Evolutionary conservation across 2,329 filamentous ascomycete genomes (phyloP), one percentile per base, ranked within the genome.

Genomic region (Mycosphaerella sp.): DNA sequence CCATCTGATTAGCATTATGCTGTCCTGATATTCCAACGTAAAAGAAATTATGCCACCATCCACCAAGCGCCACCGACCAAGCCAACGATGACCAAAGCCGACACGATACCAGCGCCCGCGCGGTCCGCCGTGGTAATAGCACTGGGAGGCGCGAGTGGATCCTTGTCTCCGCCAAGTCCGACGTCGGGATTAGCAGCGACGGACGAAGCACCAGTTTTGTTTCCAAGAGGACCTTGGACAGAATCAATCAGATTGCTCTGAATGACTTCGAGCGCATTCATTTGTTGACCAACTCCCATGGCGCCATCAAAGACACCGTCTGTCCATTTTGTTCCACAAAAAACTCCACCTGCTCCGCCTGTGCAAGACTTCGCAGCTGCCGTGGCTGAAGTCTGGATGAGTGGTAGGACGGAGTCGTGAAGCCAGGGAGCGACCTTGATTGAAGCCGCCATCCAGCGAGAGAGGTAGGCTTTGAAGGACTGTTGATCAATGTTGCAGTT

Each of bases 341-440:
- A 72, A 5, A 70, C 69, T 18, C 74, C 69, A 25, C 75, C 64
- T 1, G 56, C 53, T 25, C 73, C 75, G 16, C 75, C 78, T 1
- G 69, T 71, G 60, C 80, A 59, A 3, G 75, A 73, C 37, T 70
- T 67, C 1, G 78, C 79, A 3, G 79, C 80, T 1, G 75, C 77
- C 35, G 67, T 58, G 0, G 79, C 82, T 6, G 79, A 80, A 1
- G 71, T 67, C 16, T 70, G 67, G 1, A 85, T 67, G 10, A 75
- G 71, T 0, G 76, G 73, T 63, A 79, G 71, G 53, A 85, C 72
- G 4, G 64, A 62, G 32, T 75, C 66, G 54, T 70, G 68, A 2
- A 78, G 78, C 59, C 75, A 81, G 0, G 81, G 80, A 0, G 79
- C 80, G 52, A 82, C 70, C 58, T 82, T 77, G 0, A 74, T 75